phyloP scores from a whole-genome alignment of 495 filamentous ascomycete species.

The Endocarpon pusillum region DNA sequence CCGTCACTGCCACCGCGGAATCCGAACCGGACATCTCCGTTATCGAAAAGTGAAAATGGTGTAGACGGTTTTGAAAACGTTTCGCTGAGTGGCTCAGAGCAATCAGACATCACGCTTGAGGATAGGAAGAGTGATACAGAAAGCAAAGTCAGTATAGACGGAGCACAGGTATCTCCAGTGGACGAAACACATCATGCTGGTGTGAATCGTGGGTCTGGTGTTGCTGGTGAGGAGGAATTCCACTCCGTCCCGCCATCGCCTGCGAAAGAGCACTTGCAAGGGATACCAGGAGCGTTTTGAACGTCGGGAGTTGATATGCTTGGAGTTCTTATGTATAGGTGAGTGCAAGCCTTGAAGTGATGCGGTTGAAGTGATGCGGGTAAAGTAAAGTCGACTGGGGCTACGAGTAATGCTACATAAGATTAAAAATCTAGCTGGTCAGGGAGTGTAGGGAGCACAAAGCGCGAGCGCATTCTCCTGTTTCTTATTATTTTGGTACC shows the following conservation, averaged over 20 bases:
- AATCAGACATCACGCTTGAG: not conserved
- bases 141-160: not conserved
- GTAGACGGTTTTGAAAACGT: not conserved
- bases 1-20: slow-evolving; percentile 47
- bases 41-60: not conserved
- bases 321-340: too few relatives aligned
- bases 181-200: not conserved
- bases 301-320: not conserved
- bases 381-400: too few relatives aligned
- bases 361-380: too few relatives aligned
- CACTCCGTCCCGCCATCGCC: not conserved
- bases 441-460: too few relatives aligned
- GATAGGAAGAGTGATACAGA: not conserved
- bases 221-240: not conserved
- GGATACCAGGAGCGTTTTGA: slow-evolving; percentile 1
- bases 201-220: not conserved
- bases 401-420: too few relatives aligned
- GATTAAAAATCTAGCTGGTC: too few relatives aligned
- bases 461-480: too few relatives aligned
- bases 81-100: not conserved
- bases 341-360: too few relatives aligned
- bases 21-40: slow-evolving; percentile 20
- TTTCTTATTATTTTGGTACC: too few relatives aligned
- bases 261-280: not conserved
- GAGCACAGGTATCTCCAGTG: not conserved